Conservation (phyloP, 306 rosid species). For the Erythrophleum fordii region DNA sequence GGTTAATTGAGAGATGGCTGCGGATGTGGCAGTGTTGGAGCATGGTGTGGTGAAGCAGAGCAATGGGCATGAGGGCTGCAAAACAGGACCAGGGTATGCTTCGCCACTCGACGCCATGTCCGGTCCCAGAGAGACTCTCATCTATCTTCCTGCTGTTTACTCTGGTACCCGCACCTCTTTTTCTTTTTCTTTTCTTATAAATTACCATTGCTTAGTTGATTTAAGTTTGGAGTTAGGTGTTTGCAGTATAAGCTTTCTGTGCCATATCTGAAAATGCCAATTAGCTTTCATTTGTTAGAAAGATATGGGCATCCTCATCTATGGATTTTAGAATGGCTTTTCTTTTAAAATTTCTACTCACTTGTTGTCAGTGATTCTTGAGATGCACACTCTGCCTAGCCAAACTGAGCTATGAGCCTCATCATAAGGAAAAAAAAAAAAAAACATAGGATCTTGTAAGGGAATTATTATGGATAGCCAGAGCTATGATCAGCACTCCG, state of each 20-base stretch:
- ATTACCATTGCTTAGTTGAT: neutral
- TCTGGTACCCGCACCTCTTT: slow-evolving; percentile 48
- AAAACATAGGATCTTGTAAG: neutral
- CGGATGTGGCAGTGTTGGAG: neutral
- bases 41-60: slow-evolving; percentile 10
- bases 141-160: slow-evolving; percentile 82
- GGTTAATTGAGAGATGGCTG: slow-evolving; percentile 10
- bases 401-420: neutral
- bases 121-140: slow-evolving; percentile 79
- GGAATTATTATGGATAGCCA: neutral
- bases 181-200: neutral
- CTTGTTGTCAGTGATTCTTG: neutral
- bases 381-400: neutral
- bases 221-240: neutral
- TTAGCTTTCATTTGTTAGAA: neutral
- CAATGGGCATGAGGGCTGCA: slow-evolving; percentile 52
- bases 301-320: neutral
- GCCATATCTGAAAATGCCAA: neutral
- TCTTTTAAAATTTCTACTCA: neutral
- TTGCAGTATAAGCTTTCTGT: neutral
- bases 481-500: no score
- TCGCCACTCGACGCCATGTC: slow-evolving; percentile 80
- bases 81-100: slow-evolving; percentile 84
- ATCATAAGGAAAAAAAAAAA: neutral
- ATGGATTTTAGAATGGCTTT: neutral